A percentile compares a stretch with the other conserved stretches of the same genome.
phyloP scores from a whole-genome alignment of 768 basidiomycete species.

The Suillus clintonianus region DNA sequence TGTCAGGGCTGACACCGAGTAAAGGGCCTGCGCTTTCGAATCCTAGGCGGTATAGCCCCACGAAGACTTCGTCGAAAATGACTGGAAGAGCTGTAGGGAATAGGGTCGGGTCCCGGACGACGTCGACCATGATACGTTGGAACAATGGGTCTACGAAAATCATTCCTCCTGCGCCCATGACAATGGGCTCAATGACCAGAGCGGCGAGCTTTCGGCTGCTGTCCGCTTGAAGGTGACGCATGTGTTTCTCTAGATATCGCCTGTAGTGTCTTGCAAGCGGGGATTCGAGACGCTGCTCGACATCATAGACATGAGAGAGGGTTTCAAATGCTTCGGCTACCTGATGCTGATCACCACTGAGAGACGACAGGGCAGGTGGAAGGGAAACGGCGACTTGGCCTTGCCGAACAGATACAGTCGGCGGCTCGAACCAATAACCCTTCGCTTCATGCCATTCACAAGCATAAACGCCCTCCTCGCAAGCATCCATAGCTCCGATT shows the following conservation, averaged over 20 bases:
- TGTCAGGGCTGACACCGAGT: slow-evolving; percentile 78
- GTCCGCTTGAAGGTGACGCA: slow-evolving; percentile 47
- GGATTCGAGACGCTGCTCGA: slow-evolving; percentile 58
- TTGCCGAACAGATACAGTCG: slow-evolving; percentile 68
- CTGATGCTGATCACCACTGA: slow-evolving; percentile 17
- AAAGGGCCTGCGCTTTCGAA: slow-evolving; percentile 62
- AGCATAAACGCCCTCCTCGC: slow-evolving; percentile 86
- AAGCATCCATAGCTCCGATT: slow-evolving; percentile 96
- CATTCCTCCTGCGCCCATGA: slow-evolving; percentile 98
- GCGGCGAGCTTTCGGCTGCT: slow-evolving; percentile 58
- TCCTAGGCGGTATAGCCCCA: slow-evolving; percentile 88
- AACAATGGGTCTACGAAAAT: slow-evolving; percentile 96
- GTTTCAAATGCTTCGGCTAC: slow-evolving; percentile 34
- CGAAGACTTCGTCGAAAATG: slow-evolving; percentile 95
- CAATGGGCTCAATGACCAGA: slow-evolving; percentile 85
- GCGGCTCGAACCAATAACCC: slow-evolving; percentile 93
- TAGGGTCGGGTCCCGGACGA: slow-evolving; percentile 56
- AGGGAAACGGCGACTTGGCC: slow-evolving; percentile 57
- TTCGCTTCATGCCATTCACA: slow-evolving; percentile 96
- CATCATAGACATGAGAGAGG: slow-evolving; percentile 68
- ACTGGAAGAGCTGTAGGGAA: slow-evolving; percentile 69
- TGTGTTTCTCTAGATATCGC: slow-evolving; percentile 46
- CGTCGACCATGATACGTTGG: slow-evolving; percentile 84
- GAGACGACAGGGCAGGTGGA: slow-evolving; percentile 47
- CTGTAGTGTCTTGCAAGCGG: slow-evolving; percentile 68